A percentile compares a stretch with the other conserved stretches of the same genome.
Conservation (phyloP, 23 red algal genomes). For the Gracilariopsis chorda region DNA sequence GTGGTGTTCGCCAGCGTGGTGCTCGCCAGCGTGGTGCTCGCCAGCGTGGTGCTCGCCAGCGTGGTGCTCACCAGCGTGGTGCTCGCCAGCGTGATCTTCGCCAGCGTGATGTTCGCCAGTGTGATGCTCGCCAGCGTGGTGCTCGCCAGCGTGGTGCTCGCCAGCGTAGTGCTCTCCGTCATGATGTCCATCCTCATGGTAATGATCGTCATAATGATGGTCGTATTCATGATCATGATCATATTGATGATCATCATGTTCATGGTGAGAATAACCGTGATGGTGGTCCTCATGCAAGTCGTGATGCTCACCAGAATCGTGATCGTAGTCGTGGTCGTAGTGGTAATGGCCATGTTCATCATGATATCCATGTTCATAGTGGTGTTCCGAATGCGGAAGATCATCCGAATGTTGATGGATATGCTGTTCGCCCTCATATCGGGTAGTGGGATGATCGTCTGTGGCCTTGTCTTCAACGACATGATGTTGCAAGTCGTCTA, state of each 20-base stretch:
- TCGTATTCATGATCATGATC: not conserved
- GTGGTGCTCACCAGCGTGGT: not conserved
- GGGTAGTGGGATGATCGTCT: not conserved
- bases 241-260: not conserved
- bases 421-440: not conserved
- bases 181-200: not conserved
- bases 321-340: too few relatives aligned
- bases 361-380: not conserved
- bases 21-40: not conserved
- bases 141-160: not conserved
- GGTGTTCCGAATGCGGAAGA: not conserved
- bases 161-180: not conserved
- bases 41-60: not conserved
- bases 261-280: not conserved
- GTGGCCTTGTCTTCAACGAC: constrained; percentile 1
- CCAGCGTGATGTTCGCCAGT: not conserved
- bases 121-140: not conserved
- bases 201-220: not conserved
- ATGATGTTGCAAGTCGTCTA: not conserved
- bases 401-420: not conserved
- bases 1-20: not conserved
- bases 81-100: not conserved
- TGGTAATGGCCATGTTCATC: not conserved
- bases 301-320: too few relatives aligned
- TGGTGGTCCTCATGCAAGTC: not conserved